Evolutionary conservation across 2,329 filamentous ascomycete genomes (phyloP).

Genomic region (Cadophora gregata): DNA sequence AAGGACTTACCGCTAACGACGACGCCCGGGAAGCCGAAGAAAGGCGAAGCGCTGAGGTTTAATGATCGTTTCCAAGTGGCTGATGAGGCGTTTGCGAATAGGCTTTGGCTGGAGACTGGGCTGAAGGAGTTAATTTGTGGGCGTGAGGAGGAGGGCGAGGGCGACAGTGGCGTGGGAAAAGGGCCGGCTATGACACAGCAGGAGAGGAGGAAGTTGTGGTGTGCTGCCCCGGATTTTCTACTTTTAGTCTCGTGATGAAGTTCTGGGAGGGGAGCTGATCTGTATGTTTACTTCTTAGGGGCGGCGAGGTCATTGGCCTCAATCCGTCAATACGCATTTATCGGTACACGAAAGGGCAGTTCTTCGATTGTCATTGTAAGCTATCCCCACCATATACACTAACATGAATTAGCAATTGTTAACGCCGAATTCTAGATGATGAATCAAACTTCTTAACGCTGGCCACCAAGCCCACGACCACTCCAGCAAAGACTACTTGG

Average conservation of each 20-base stretch:
- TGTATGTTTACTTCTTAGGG: slow-evolving; percentile 61
- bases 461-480: slow-evolving; percentile 48
- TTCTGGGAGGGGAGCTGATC: slow-evolving; percentile 38
- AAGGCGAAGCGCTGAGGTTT: slow-evolving; percentile 73
- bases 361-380: slow-evolving; percentile 91
- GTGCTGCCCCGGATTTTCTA: slow-evolving; percentile 17
- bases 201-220: slow-evolving; percentile 43
- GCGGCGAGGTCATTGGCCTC: slow-evolving; percentile 80
- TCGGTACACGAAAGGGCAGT: slow-evolving; percentile 83
- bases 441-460: slow-evolving; percentile 79
- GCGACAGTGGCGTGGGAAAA: slow-evolving; percentile 34
- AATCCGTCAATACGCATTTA: slow-evolving; percentile 92
- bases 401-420: not conserved
- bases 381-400: slow-evolving; percentile 38
- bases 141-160: slow-evolving; percentile 24
- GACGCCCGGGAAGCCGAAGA: slow-evolving; percentile 69
- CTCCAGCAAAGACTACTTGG: slow-evolving; percentile 80
- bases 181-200: slow-evolving; percentile 33
- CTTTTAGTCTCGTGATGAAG: slow-evolving; percentile 4
- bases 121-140: slow-evolving; percentile 59
- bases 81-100: slow-evolving; percentile 74
- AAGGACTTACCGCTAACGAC: slow-evolving; percentile 63
- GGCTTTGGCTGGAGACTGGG: slow-evolving; percentile 79
- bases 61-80: slow-evolving; percentile 89
- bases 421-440: slow-evolving; percentile 69